Conservation (phyloP, 345 rosid species). For the rapeseed (Brassica napus) region DNA sequence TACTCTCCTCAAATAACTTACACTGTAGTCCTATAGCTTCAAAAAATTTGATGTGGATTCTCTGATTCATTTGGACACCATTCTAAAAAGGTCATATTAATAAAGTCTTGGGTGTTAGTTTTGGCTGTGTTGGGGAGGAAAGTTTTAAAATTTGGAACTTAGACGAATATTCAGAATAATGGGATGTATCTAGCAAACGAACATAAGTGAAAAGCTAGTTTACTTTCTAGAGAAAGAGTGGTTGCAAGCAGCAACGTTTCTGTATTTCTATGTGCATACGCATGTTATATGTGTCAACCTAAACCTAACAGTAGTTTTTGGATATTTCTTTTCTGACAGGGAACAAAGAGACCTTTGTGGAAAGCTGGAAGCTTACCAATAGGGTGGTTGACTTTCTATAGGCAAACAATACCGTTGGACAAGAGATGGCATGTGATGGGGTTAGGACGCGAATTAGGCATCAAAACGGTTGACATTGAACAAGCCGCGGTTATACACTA, state of each 20-base stretch:
- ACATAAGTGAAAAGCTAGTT: not conserved
- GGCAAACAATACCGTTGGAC: slow-evolving; percentile 67
- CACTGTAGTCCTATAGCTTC: not conserved
- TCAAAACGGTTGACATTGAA: slow-evolving; percentile 52
- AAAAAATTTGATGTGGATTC: not conserved
- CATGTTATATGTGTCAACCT: not conserved
- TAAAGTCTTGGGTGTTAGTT: not conserved
- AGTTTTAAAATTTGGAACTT: not conserved
- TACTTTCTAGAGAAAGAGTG: slow-evolving; percentile 13
- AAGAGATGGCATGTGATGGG: slow-evolving; percentile 79
- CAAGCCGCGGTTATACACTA: slow-evolving; percentile 82
- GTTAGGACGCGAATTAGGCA: slow-evolving; percentile 67
- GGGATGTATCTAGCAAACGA: slow-evolving; percentile 12
- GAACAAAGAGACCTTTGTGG: slow-evolving; percentile 62
- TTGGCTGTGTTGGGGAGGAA: not conserved
- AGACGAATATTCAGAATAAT: not conserved
- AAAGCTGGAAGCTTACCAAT: slow-evolving; percentile 80
- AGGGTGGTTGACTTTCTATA: slow-evolving; percentile 87
- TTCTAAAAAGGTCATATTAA: not conserved
- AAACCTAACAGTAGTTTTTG: not conserved
- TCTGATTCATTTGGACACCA: not conserved
- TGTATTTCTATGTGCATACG: not conserved
- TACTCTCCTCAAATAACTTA: not conserved
- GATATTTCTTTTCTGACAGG: slow-evolving; percentile 46
- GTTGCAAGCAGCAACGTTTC: not conserved